phyloP scores from a whole-genome alignment of 495 filamentous ascomycete genomes.

The Hypoxylon lenormandii region DNA sequence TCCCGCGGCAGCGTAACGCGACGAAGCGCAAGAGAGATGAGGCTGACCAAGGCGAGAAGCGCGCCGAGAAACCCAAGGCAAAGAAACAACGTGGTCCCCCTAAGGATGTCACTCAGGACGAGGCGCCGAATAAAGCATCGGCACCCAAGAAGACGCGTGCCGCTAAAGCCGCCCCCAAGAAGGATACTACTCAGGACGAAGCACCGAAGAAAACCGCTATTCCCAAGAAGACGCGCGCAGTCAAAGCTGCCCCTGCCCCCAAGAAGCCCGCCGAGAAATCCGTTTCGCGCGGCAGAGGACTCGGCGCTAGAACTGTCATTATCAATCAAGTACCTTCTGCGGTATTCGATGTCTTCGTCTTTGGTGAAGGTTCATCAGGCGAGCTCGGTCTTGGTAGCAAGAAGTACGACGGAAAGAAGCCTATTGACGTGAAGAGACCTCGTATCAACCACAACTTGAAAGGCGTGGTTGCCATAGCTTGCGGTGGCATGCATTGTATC shows the following conservation, averaged over 20 bases:
- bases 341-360: constrained; percentile 66
- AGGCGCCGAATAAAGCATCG: constrained; percentile 13
- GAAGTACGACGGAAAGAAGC: constrained; percentile 62
- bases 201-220: constrained; percentile 15
- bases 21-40: constrained; percentile 46
- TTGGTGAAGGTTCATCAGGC: constrained; percentile 66
- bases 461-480: constrained; percentile 71
- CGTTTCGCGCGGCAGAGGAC: constrained; percentile 10
- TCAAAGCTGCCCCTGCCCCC: background rate
- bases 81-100: constrained; percentile 35
- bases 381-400: constrained; percentile 66
- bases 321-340: constrained; percentile 59
- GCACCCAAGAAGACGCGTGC: constrained; percentile 3
- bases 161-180: constrained; percentile 24
- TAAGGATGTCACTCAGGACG: background rate
- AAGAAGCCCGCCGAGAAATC: constrained; percentile 14
- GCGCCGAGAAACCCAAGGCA: constrained; percentile 14
- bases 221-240: background rate
- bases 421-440: constrained; percentile 68
- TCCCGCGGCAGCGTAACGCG: no score
- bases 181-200: constrained; percentile 8
- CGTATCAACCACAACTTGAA: constrained; percentile 64
- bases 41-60: constrained; percentile 12
- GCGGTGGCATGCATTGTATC: constrained; percentile 75
- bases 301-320: constrained; percentile 29